Evolutionary conservation across 2,329 filamentous ascomycete genomes (phyloP).

Genomic region (Rhynchosporium graminicola): DNA sequence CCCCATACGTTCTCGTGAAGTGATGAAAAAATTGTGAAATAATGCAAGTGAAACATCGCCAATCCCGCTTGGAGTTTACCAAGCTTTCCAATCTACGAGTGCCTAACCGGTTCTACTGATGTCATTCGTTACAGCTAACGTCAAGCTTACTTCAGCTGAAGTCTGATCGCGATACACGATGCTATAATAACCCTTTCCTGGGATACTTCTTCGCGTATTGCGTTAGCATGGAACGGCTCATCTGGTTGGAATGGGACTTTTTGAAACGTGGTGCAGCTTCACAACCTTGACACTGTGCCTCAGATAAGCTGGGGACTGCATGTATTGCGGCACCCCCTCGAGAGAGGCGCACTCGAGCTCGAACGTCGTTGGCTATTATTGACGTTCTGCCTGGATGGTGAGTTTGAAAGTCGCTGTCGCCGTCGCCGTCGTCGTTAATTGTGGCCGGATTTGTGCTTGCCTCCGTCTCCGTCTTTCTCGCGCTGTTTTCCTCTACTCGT

Average conservation of each 20-base stretch:
- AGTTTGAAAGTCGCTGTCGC: not conserved
- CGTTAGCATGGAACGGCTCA: not conserved
- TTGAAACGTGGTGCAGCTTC: constrained; percentile 7
- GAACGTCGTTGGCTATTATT: not conserved
- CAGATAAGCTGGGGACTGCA: constrained; percentile 9
- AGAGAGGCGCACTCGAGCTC: not conserved
- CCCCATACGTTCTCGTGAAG: not conserved
- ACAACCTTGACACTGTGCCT: constrained; percentile 1
- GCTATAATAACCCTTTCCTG: not conserved
- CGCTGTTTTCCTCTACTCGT: not conserved
- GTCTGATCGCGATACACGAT: not conserved
- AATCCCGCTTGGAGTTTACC: not conserved
- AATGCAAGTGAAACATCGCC: not conserved
- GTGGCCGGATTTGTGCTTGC: too few species aligned
- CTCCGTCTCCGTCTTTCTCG: not conserved
- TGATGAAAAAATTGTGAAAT: not conserved
- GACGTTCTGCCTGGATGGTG: constrained; percentile 3
- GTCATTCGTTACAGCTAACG: too few species aligned
- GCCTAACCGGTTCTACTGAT: too few species aligned
- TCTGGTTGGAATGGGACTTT: constrained; percentile 4
- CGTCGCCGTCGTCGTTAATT: not conserved
- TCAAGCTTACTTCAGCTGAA: not conserved
- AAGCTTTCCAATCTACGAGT: not conserved
- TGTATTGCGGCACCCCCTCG: not conserved
- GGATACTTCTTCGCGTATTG: constrained; percentile 3